Evolutionary conservation across 1,284 basidiomycete genomes (phyloP).

Genomic region (Coniferiporia weirii): DNA sequence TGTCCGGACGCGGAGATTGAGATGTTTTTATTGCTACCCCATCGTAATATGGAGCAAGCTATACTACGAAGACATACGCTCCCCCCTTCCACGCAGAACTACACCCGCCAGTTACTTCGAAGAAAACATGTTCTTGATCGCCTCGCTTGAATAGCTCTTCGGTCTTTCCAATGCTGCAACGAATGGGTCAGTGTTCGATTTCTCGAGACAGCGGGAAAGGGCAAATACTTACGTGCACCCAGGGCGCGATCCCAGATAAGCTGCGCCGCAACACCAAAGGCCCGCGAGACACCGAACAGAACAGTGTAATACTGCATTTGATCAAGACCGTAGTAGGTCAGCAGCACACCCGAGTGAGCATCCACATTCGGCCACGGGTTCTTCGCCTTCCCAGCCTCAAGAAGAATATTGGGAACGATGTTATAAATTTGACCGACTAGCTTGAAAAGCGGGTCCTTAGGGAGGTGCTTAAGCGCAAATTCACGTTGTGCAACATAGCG

Average conservation of each 20-base stretch:
- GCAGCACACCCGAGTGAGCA: conserved; percentile 92
- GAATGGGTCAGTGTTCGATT: neutral
- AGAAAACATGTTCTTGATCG: conserved; percentile 71
- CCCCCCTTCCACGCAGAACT: too few relatives aligned
- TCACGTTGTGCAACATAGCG: conserved; percentile 95
- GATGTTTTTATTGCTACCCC: too few relatives aligned
- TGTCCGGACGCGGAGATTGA: too few relatives aligned
- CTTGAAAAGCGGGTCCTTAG: conserved; percentile 86
- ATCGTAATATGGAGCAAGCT: too few relatives aligned
- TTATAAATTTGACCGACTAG: conserved; percentile 91
- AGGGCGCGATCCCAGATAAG: conserved; percentile 95
- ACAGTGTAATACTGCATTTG: conserved; percentile 96
- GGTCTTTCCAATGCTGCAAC: conserved; percentile 75
- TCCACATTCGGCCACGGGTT: conserved; percentile 95
- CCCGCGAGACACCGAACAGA: conserved; percentile 93
- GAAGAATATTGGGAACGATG: conserved; percentile 88
- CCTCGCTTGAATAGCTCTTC: conserved; percentile 78
- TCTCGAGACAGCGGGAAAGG: conserved; percentile 9
- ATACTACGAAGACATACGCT: too few relatives aligned
- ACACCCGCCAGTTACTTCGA: neutral
- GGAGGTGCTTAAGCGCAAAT: conserved; percentile 88
- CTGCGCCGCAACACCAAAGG: conserved; percentile 86
- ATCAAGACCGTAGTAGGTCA: conserved; percentile 84
- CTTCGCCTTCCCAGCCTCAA: conserved; percentile 93
- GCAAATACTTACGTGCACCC: conserved; percentile 68